Evolutionary conservation across 2,329 filamentous ascomycete genomes (phyloP).

Genomic region (Davidsoniella eucalypti): DNA sequence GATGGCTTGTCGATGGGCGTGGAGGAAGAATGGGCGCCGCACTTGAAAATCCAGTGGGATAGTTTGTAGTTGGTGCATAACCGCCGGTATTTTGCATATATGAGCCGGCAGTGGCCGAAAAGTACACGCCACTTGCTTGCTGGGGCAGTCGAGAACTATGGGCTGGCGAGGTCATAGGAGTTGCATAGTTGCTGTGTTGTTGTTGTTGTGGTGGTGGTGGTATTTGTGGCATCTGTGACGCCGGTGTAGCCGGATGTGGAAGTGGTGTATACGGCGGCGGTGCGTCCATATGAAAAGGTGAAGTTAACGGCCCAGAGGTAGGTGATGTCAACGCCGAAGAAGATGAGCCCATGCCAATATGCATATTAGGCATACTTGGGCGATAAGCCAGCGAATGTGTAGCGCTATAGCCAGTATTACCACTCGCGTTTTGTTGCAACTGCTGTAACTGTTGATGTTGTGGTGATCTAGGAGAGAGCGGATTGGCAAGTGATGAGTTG

Average conservation of each 20-base stretch:
- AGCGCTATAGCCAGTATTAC: background rate
- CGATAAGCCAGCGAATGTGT: background rate
- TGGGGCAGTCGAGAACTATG: background rate
- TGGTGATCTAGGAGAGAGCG: too few species aligned
- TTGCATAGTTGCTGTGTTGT: too few species aligned
- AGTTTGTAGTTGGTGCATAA: background rate
- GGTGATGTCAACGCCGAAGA: background rate
- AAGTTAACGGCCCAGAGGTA: too few species aligned
- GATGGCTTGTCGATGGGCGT: conserved; percentile 2
- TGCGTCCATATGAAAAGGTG: background rate
- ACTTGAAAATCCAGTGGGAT: background rate
- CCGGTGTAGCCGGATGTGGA: too few species aligned
- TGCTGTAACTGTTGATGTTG: too few species aligned
- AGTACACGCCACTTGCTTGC: background rate
- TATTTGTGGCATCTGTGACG: too few species aligned
- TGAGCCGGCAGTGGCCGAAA: too few species aligned
- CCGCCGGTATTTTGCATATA: too few species aligned
- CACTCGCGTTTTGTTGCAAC: too few species aligned
- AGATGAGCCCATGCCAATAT: conserved; percentile 1
- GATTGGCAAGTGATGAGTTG: too few species aligned
- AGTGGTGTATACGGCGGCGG: background rate
- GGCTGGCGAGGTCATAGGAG: background rate
- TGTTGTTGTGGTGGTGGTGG: too few species aligned
- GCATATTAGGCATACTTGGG: conserved; percentile 10
- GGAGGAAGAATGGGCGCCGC: conserved; percentile 1